phyloP scores from a whole-genome alignment of 495 filamentous ascomycete genomes.

The Aspergillus biplanus region DNA sequence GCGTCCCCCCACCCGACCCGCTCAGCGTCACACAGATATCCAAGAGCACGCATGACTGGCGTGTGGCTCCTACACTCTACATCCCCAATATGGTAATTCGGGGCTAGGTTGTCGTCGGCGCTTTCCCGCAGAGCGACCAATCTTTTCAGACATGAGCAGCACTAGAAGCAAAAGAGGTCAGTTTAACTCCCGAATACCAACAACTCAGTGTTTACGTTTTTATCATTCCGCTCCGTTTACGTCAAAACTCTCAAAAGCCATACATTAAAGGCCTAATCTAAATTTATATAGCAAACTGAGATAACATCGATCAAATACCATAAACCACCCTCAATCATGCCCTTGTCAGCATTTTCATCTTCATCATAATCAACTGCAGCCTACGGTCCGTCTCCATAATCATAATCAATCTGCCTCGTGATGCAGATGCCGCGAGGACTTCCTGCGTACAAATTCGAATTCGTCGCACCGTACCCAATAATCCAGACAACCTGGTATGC shows the following conservation, averaged over 20 bases:
- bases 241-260: no score
- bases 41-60: constrained; percentile 7
- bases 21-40: constrained; percentile 21
- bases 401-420: constrained; percentile 37
- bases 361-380: constrained; percentile 40
- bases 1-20: constrained; percentile 13
- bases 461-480: constrained; percentile 33
- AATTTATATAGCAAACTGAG: not conserved
- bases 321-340: not conserved
- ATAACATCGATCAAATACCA: not conserved
- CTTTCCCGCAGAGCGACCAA: not conserved
- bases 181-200: not conserved
- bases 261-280: not conserved
- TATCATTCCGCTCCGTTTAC: no score
- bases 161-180: not conserved
- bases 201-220: no score
- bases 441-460: constrained; percentile 36
- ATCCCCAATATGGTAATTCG: constrained; percentile 1
- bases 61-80: constrained; percentile 12
- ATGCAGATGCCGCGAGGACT: constrained; percentile 25
- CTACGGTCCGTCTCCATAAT: constrained; percentile 44
- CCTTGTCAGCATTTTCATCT: constrained; percentile 31
- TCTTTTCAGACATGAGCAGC: not conserved
- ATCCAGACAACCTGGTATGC: constrained; percentile 32
- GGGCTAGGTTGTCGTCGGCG: not conserved